Evolutionary conservation across 768 basidiomycete genomes (phyloP).

Genomic region (Cyclocybe aegerita): DNA sequence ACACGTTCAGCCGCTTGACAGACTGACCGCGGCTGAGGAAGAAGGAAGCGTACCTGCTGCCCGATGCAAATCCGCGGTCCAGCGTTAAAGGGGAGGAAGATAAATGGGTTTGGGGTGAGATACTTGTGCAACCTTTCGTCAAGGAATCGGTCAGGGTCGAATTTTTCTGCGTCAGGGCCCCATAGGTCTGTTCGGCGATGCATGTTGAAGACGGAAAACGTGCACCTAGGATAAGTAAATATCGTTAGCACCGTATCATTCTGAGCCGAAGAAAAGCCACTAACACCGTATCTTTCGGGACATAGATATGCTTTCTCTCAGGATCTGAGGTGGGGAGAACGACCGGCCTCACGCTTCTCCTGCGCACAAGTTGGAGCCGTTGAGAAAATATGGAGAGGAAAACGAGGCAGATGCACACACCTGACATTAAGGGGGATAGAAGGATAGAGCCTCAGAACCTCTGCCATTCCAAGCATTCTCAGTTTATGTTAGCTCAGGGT

Average conservation of each 20-base stretch:
- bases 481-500: neutral
- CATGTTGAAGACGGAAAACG: constrained; percentile 54
- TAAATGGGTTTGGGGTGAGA: constrained; percentile 40
- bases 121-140: constrained; percentile 48
- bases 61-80: constrained; percentile 37
- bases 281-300: too few species aligned
- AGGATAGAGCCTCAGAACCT: constrained; percentile 41
- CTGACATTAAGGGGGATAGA: constrained; percentile 12
- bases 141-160: constrained; percentile 58
- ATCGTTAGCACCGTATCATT: neutral
- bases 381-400: neutral
- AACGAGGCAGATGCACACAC: constrained; percentile 15
- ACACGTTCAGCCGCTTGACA: neutral
- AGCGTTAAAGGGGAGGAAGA: constrained; percentile 40
- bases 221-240: neutral
- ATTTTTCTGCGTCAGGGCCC: constrained; percentile 63
- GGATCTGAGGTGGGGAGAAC: too few species aligned
- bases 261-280: neutral
- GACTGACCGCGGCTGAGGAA: neutral
- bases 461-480: constrained; percentile 15
- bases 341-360: neutral
- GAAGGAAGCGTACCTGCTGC: constrained; percentile 30
- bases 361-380: neutral
- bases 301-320: too few species aligned
- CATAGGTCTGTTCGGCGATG: constrained; percentile 64